A percentile compares a stretch with the other conserved stretches of the same genome.
Conservation (phyloP, 129 eudicot species). For the Scalesia atractyloides region DNA sequence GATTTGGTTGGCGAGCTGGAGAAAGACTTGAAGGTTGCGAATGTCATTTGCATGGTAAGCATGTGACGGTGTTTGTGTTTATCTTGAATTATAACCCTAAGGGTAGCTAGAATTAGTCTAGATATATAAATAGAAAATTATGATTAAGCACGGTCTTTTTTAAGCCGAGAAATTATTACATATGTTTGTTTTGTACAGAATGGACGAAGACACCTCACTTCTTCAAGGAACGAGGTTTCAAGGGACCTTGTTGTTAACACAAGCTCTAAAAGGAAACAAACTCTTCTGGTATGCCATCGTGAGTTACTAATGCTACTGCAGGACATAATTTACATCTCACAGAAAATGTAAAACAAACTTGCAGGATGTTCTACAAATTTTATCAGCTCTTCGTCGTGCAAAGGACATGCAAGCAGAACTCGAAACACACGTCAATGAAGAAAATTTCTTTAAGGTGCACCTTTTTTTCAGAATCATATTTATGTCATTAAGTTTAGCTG, state of each 20-base stretch:
- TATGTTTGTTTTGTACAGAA: constrained; percentile 61
- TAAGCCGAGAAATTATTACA: constrained; percentile 19
- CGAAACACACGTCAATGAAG: constrained; percentile 82
- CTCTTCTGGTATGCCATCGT: constrained; percentile 63
- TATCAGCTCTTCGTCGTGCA: constrained; percentile 78
- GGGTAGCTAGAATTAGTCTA: constrained; percentile 28
- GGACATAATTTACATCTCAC: constrained; percentile 20
- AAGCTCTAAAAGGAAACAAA: constrained; percentile 84
- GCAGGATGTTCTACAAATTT: constrained; percentile 84
- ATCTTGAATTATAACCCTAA: constrained; percentile 16
- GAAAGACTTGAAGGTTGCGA: constrained; percentile 96
- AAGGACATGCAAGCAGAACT: constrained; percentile 75
- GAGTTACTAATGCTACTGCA: constrained; percentile 5
- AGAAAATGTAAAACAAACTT: constrained; percentile 21
- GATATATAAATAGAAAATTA: constrained; percentile 10
- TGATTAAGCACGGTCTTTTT: constrained; percentile 7
- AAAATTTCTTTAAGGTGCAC: constrained; percentile 75
- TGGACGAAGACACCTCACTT: constrained; percentile 92
- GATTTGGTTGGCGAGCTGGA: constrained; percentile 93
- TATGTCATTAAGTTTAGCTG: constrained; percentile 10
- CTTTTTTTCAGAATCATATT: constrained; percentile 6
- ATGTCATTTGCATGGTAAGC: constrained; percentile 98
- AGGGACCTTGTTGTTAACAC: constrained; percentile 89
- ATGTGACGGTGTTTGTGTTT: constrained; percentile 35
- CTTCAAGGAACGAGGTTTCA: constrained; percentile 96